Percentiles rank a stretch among this genome's conserved stretches.
Evolutionary conservation across 495 filamentous ascomycete genomes (phyloP).

Genomic region (Beverwykella pulmonaria): DNA sequence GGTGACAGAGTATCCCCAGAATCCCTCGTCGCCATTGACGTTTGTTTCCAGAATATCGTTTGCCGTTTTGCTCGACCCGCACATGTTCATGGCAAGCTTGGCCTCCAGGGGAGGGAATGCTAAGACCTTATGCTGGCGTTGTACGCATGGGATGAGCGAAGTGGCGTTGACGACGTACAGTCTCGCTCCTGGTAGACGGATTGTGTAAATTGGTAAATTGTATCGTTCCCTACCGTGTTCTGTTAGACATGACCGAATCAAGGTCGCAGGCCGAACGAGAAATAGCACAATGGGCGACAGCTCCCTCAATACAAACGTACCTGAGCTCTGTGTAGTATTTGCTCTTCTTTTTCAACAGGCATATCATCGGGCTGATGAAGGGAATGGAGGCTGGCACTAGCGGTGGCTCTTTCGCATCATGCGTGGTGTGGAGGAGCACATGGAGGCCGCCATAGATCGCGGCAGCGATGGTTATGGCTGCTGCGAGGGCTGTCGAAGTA

Average conservation of each 20-base stretch:
- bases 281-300: neutral
- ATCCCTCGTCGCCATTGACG: conserved; percentile 40
- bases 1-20: conserved; percentile 42
- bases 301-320: neutral
- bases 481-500: too few relatives aligned
- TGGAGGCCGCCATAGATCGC: neutral
- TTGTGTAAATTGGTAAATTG: conserved; percentile 43
- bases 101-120: conserved; percentile 47
- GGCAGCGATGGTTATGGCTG: neutral
- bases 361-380: conserved; percentile 13
- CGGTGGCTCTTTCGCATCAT: conserved; percentile 7
- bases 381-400: neutral
- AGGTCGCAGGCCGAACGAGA: neutral
- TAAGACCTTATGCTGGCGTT: conserved; percentile 44
- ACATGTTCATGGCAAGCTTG: conserved; percentile 42
- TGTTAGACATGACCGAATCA: neutral
- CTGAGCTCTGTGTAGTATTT: conserved; percentile 22
- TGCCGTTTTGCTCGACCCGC: conserved; percentile 41
- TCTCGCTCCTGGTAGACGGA: conserved; percentile 44
- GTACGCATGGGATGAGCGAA: conserved; percentile 43
- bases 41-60: conserved; percentile 41
- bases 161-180: conserved; percentile 46
- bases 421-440: neutral
- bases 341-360: conserved; percentile 1
- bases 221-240: conserved; percentile 1